These are phyloP conservation scores for Zasmidium cellare DNA, from an alignment of 2,329 filamentous ascomycete species.

Conservation along the genomic window DNA sequence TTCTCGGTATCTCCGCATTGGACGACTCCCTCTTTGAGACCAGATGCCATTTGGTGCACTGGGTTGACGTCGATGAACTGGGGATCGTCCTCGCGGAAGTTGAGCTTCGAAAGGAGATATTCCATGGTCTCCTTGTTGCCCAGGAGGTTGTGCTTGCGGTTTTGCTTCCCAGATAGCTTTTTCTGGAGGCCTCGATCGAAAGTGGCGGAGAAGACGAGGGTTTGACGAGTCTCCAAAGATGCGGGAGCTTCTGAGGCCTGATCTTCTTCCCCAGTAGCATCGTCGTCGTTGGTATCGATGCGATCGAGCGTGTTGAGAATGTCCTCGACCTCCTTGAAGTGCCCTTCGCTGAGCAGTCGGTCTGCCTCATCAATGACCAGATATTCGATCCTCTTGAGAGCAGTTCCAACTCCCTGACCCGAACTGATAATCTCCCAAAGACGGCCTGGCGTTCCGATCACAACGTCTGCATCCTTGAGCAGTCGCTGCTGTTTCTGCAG, in stretches of 20 bases:
- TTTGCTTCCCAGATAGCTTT: conserved; percentile 79
- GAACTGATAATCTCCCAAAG: conserved; percentile 91
- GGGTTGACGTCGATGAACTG: conserved; percentile 94
- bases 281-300: conserved; percentile 45
- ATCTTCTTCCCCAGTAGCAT: conserved; percentile 51
- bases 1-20: conserved; percentile 95
- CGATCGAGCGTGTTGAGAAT: conserved; percentile 80
- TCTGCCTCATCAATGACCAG: conserved; percentile 94
- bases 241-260: conserved; percentile 22
- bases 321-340: conserved; percentile 91
- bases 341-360: conserved; percentile 83
- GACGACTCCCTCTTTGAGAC: conserved; percentile 83
- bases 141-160: conserved; percentile 62
- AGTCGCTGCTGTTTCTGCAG: conserved; percentile 93
- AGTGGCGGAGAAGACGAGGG: conserved; percentile 93
- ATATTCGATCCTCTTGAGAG: conserved; percentile 74
- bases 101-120: conserved; percentile 85
- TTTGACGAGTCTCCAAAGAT: conserved; percentile 61
- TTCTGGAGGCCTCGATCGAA: conserved; percentile 90
- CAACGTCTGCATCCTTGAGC: conserved; percentile 79
- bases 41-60: conserved; percentile 80
- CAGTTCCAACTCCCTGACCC: conserved; percentile 66
- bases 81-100: conserved; percentile 80
- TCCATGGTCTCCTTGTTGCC: conserved; percentile 68
- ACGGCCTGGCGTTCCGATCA: conserved; percentile 81